Evolutionary conservation across 78 protist genomes (phyloP).

Genomic region (Polysphondylium violaceum): DNA sequence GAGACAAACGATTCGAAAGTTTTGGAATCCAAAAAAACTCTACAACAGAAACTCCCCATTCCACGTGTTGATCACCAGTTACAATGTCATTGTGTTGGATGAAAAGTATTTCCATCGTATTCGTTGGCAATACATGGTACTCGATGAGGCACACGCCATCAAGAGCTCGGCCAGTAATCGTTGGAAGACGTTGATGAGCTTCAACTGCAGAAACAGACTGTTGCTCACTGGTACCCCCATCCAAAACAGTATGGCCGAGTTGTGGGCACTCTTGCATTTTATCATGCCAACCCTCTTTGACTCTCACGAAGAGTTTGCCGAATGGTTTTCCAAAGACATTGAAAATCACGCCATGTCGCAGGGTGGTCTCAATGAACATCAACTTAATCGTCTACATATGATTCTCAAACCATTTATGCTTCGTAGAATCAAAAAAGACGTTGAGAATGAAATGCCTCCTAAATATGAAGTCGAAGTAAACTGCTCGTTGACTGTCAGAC

Average conservation of each 20-base stretch:
- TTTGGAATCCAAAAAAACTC: slow-evolving; percentile 92
- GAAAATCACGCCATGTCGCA: slow-evolving; percentile 71
- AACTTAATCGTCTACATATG: slow-evolving; percentile 91
- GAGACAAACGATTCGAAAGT: slow-evolving; percentile 86
- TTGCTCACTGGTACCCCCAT: slow-evolving; percentile 98
- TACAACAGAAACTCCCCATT: slow-evolving; percentile 87
- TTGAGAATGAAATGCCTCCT: slow-evolving; percentile 93
- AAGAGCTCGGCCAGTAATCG: slow-evolving; percentile 84
- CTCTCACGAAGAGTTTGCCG: slow-evolving; percentile 92
- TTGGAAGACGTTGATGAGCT: slow-evolving; percentile 88
- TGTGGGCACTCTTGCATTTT: slow-evolving; percentile 97
- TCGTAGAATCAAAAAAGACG: slow-evolving; percentile 95
- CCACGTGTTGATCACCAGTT: slow-evolving; percentile 90
- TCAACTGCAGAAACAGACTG: slow-evolving; percentile 93
- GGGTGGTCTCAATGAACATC: slow-evolving; percentile 83
- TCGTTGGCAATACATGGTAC: slow-evolving; percentile 91
- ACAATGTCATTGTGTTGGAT: slow-evolving; percentile 84
- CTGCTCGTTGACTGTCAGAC: slow-evolving; percentile 87
- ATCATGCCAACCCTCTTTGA: slow-evolving; percentile 94
- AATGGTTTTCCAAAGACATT: slow-evolving; percentile 88
- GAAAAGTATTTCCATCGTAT: slow-evolving; percentile 86
- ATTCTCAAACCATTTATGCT: slow-evolving; percentile 97
- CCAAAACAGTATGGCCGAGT: slow-evolving; percentile 91
- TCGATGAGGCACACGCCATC: slow-evolving; percentile 99
- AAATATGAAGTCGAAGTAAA: slow-evolving; percentile 88